Base-by-base conservation (phyloP, 306 rosid species). In the Fagus sylvatica region DNA sequence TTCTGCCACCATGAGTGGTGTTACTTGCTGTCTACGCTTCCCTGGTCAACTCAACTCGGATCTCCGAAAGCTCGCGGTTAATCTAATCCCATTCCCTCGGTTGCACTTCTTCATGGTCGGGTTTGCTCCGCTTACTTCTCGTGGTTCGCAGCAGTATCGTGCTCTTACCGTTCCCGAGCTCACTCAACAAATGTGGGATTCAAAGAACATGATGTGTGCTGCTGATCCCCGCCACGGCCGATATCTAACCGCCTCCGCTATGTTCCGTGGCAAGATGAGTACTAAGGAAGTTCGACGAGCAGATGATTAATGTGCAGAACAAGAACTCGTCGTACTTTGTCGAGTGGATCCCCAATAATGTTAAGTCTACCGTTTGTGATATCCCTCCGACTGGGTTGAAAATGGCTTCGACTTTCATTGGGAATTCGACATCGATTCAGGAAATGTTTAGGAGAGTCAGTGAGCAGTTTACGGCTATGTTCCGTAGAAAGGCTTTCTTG, bases 221-320 rank as follows among this genome's bases (percentile, higher is more conserved):
- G 93, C 93, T 60, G 93, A 89, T 87, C 93, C 93, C 34, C 87
- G 93, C 16, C 93, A 89, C 11, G 93, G 93, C 11, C 88, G 91
- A 9, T 89, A 89, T 55, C 62, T 89, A 88, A 89, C 93, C 54
- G 93, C 93, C 4, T 89, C 93, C 9, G 93, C 93, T 40, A 89
- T 89, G 93, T 89, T 89, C 89, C 91, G 93, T 62, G 93, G 93
- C 39, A 89, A 89, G 82, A 89, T 89, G 93, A 89, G 93, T 81
- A 89, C 93, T 1, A 89, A 89, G 66, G 93, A 89, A 75, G 93
- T 89, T n/a, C 6, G 93, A 89, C 57, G 93, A 89, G 71, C 93
- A 89, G 85, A 89, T 89, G 93, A 87, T 89, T 13, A 89, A 89
- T 72, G 90, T 89, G 17, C 93, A 89, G 70, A 89, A 89, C 88